phyloP scores from a whole-genome alignment of 768 basidiomycete genomes.

The Mycena amicta region DNA sequence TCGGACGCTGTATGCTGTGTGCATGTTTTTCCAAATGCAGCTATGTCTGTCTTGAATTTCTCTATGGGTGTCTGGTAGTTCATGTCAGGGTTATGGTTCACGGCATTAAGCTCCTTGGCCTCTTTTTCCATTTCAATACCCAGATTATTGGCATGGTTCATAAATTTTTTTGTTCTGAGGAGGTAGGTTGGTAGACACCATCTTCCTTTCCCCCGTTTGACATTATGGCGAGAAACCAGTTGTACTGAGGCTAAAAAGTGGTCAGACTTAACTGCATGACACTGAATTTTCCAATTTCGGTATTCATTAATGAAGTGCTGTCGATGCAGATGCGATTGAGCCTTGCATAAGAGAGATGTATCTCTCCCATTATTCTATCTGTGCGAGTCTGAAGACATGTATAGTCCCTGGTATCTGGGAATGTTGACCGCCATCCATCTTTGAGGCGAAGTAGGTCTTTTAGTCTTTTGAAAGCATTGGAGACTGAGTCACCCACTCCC shows the following conservation, averaged over 20 bases:
- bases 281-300: conserved; percentile 2
- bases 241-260: not conserved
- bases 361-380: too few relatives aligned
- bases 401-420: conserved; percentile 6
- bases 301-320: not conserved
- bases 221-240: not conserved
- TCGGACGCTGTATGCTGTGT: too few relatives aligned
- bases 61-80: too few relatives aligned
- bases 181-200: conserved; percentile 1
- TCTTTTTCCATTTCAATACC: too few relatives aligned
- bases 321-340: not conserved
- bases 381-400: too few relatives aligned
- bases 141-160: too few relatives aligned
- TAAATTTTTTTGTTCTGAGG: too few relatives aligned
- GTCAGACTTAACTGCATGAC: not conserved
- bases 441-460: not conserved
- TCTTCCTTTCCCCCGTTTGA: not conserved
- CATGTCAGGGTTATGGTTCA: too few relatives aligned
- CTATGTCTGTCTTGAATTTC: too few relatives aligned
- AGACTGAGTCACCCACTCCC: not conserved
- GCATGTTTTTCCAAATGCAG: too few relatives aligned
- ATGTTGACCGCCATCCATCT: conserved; percentile 1
- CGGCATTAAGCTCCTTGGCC: too few relatives aligned
- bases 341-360: too few relatives aligned
- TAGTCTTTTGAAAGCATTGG: not conserved